A percentile compares a stretch with the other conserved stretches of the same genome.
These are phyloP conservation scores for Bruguiera sexangula DNA, from an alignment of 345 rosid genomes.

Conservation along the genomic window DNA sequence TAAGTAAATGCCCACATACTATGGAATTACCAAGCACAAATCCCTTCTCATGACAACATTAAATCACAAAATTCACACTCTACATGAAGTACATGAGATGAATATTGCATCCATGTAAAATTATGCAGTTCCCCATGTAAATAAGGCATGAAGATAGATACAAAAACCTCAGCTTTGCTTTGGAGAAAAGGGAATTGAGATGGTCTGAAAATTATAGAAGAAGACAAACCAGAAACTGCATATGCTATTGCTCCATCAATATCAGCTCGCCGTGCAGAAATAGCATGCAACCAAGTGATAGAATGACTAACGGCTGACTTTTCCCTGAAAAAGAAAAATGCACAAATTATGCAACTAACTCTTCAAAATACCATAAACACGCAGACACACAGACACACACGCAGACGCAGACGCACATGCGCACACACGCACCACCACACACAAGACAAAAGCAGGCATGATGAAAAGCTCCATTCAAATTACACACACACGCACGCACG, in stretches of 20 bases:
- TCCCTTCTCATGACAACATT: constrained; percentile 2
- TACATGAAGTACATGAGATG: too few relatives aligned
- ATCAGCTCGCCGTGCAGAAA: constrained; percentile 50
- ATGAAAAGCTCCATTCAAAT: too few relatives aligned
- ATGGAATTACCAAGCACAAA: neutral
- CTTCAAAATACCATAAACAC: neutral
- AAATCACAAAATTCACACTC: constrained; percentile 13
- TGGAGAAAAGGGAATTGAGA: constrained; percentile 10
- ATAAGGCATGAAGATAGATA: too few relatives aligned
- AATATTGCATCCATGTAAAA: too few relatives aligned
- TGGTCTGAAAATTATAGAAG: neutral
- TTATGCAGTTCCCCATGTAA: too few relatives aligned
- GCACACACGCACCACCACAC: too few relatives aligned
- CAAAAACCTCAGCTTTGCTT: constrained; percentile 40
- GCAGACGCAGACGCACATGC: too few relatives aligned
- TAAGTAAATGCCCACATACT: neutral
- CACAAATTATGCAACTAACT: neutral
- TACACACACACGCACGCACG: too few relatives aligned
- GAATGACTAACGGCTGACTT: constrained; percentile 81
- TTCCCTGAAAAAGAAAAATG: constrained; percentile 41
- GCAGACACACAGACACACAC: too few relatives aligned
- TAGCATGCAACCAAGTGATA: constrained; percentile 72
- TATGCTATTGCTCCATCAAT: constrained; percentile 75
- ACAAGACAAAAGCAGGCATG: too few relatives aligned
- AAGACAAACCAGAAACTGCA: constrained; percentile 61